phyloP scores from a whole-genome alignment of 2,329 filamentous ascomycete species.

The Pyrenochaeta sp. region DNA sequence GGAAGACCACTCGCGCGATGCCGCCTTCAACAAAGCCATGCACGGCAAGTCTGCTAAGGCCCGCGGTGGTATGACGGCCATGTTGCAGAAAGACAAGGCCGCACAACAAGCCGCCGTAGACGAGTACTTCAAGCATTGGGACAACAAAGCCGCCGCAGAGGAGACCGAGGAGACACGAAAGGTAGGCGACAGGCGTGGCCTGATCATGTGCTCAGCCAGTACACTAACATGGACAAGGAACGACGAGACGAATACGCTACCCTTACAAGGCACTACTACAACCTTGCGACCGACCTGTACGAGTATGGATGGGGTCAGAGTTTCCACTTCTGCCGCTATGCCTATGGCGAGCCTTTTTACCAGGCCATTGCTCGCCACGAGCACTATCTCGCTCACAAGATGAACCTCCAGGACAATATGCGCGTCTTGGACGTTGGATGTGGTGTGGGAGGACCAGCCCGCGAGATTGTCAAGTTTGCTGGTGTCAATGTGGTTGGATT shows the following conservation, averaged over 20 bases:
- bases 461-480: conserved; percentile 96
- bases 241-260: conserved; percentile 90
- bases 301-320: conserved; percentile 96
- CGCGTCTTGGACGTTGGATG: conserved; percentile 95
- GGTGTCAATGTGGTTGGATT: conserved; percentile 88
- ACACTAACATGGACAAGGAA: conserved; percentile 62
- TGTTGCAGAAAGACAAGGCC: conserved; percentile 81
- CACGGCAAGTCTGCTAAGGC: conserved; percentile 78
- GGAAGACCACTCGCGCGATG: conserved; percentile 86
- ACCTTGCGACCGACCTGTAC: conserved; percentile 94
- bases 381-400: conserved; percentile 93
- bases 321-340: conserved; percentile 98
- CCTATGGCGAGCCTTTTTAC: conserved; percentile 83
- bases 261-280: conserved; percentile 95
- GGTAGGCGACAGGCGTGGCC: conserved; percentile 55
- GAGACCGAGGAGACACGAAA: conserved; percentile 87
- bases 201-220: background rate
- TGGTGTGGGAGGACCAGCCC: conserved; percentile 92
- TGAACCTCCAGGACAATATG: conserved; percentile 85
- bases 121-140: conserved; percentile 97
- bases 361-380: conserved; percentile 96
- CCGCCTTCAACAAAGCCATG: conserved; percentile 87
- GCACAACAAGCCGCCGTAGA: conserved; percentile 85
- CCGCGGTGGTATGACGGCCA: conserved; percentile 78
- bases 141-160: conserved; percentile 78